Conservation (phyloP, 1,284 basidiomycete species). For the Inonotus hispidus region DNA sequence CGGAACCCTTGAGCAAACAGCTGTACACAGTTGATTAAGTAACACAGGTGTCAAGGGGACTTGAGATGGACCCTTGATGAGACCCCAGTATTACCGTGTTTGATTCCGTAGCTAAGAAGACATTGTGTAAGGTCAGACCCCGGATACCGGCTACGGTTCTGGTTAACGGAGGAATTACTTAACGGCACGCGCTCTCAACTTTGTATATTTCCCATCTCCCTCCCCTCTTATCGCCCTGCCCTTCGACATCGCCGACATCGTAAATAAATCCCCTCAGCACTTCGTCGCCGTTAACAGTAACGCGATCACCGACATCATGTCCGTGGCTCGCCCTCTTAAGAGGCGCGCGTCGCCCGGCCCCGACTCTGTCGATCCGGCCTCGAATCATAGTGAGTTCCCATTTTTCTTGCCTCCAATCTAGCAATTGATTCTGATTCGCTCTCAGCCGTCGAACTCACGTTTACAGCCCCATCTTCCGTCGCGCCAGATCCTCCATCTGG, state of each 20-base stretch:
- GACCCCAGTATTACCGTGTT: not conserved
- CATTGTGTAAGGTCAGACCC: not conserved
- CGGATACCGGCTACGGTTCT: not conserved
- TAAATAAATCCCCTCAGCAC: not conserved
- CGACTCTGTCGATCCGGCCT: not conserved
- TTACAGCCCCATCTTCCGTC: not conserved
- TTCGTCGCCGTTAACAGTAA: not conserved
- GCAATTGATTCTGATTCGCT: not conserved
- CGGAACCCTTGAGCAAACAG: not conserved
- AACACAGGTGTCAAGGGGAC: not conserved
- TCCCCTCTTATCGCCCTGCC: slow-evolving; percentile 3
- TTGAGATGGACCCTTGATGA: not conserved
- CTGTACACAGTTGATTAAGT: not conserved
- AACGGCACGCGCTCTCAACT: not conserved
- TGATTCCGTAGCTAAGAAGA: not conserved
- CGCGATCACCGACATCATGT: not conserved
- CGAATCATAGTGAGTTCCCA: not conserved
- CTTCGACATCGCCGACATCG: not conserved
- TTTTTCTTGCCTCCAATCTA: not conserved
- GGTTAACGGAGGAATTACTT: not conserved
- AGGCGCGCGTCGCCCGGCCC: not conserved
- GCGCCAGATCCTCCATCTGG: not conserved
- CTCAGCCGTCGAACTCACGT: not conserved
- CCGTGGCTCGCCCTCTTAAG: not conserved
- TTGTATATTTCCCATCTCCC: not conserved